A percentile compares a stretch with the other conserved stretches of the same genome.
These are phyloP conservation scores for Sugiyamaella chiloensis DNA, from an alignment of 805 yeast species.

Conservation along the genomic window DNA sequence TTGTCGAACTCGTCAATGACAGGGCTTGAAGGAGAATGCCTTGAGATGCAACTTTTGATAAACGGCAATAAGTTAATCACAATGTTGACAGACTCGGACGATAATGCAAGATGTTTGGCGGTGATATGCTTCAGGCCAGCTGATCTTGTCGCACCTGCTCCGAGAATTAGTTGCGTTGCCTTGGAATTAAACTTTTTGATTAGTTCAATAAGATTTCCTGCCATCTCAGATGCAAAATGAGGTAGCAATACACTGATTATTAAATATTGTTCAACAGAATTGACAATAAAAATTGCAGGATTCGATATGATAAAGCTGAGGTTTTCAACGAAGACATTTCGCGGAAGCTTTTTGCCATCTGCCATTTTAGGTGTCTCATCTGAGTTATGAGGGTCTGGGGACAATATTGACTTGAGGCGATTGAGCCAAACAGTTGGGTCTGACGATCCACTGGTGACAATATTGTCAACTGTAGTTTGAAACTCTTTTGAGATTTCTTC, in stretches of 20 bases:
- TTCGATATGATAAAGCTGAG: slow-evolving; percentile 57
- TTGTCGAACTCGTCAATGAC: slow-evolving; percentile 38
- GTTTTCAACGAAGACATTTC: slow-evolving; percentile 44
- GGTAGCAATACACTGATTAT: slow-evolving; percentile 58
- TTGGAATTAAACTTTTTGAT: slow-evolving; percentile 52
- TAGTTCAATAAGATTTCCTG: slow-evolving; percentile 39
- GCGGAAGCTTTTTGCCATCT: slow-evolving; percentile 21
- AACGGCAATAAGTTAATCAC: slow-evolving; percentile 41
- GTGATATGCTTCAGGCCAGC: slow-evolving; percentile 73
- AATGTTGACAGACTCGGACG: slow-evolving; percentile 60
- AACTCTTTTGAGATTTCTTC: slow-evolving; percentile 48
- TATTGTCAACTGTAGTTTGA: slow-evolving; percentile 50
- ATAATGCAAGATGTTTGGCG: slow-evolving; percentile 65
- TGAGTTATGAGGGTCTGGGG: slow-evolving; percentile 8
- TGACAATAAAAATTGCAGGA: slow-evolving; percentile 42
- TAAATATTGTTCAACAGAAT: slow-evolving; percentile 49
- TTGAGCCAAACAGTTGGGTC: slow-evolving; percentile 52
- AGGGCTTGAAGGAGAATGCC: slow-evolving; percentile 31
- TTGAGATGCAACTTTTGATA: slow-evolving; percentile 32
- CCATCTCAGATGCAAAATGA: slow-evolving; percentile 31
- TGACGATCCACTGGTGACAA: slow-evolving; percentile 45
- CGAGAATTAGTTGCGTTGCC: slow-evolving; percentile 57
- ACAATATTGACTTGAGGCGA: slow-evolving; percentile 22
- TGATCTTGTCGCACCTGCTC: slow-evolving; percentile 72
- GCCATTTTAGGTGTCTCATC: slow-evolving; percentile 9